Evolutionary conservation across 2,329 filamentous ascomycete species (phyloP).

Genomic region (Emmonsiellopsis sp.): DNA sequence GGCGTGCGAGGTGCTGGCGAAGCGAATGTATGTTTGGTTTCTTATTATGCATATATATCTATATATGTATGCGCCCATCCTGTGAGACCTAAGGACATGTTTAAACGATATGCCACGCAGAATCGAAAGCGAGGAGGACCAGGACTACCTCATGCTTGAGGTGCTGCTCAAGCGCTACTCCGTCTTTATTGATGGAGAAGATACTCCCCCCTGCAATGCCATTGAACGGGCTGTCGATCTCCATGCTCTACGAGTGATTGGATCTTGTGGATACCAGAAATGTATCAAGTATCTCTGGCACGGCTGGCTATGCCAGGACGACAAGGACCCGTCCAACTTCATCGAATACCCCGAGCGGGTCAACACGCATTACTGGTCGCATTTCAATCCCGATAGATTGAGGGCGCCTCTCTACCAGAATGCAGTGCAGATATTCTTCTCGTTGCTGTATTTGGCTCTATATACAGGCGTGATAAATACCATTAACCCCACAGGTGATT

Average conservation of each 20-base stretch:
- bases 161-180: constrained; percentile 84
- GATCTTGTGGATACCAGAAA: constrained; percentile 89
- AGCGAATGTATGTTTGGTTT: constrained; percentile 45
- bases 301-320: constrained; percentile 94
- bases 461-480: constrained; percentile 92
- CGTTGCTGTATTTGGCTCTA: constrained; percentile 69
- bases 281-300: constrained; percentile 89
- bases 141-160: constrained; percentile 66
- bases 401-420: constrained; percentile 89
- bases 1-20: constrained; percentile 88
- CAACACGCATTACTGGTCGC: constrained; percentile 64
- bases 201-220: constrained; percentile 71
- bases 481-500: constrained; percentile 72
- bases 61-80: neutral
- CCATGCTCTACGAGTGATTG: constrained; percentile 80
- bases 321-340: constrained; percentile 81
- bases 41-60: neutral
- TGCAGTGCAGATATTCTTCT: constrained; percentile 73
- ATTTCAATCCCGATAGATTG: constrained; percentile 93
- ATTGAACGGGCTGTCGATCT: constrained; percentile 90
- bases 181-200: constrained; percentile 60
- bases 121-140: constrained; percentile 78
- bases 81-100: neutral
- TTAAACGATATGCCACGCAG: constrained; percentile 27
- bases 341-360: constrained; percentile 77